Evolutionary conservation across 2,329 filamentous ascomycete genomes (phyloP).

Genomic region (Cryphonectria parasitica): DNA sequence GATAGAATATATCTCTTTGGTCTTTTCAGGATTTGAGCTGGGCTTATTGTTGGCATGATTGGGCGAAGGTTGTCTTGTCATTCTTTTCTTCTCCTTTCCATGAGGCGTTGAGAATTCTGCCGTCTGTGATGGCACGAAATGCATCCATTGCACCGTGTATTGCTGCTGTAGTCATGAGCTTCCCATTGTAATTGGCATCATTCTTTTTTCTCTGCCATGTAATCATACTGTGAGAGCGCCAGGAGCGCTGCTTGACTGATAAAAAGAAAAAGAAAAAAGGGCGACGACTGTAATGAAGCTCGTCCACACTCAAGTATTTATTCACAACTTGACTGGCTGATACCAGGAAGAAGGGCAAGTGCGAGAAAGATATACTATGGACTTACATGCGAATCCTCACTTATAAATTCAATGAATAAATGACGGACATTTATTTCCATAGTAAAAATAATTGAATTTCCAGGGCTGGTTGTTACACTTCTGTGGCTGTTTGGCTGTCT

Average conservation of each 20-base stretch:
- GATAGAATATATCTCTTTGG: not conserved
- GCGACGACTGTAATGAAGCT: not conserved
- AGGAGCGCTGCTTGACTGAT: not conserved
- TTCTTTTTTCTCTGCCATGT: not conserved
- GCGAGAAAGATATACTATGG: too few relatives aligned
- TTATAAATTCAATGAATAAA: not conserved
- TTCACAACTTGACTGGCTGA: not conserved
- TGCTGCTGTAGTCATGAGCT: not conserved
- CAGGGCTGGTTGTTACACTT: too few relatives aligned
- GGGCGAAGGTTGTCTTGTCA: conserved; percentile 18
- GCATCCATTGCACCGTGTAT: conserved; percentile 2
- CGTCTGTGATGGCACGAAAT: conserved; percentile 2
- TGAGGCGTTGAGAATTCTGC: not conserved
- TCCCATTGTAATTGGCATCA: not conserved
- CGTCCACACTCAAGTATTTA: not conserved
- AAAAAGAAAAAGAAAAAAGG: too few relatives aligned
- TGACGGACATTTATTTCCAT: too few relatives aligned
- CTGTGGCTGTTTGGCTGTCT: not conserved
- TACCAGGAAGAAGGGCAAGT: not conserved
- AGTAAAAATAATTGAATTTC: too few relatives aligned
- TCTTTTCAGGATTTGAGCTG: not conserved
- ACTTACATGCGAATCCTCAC: too few relatives aligned
- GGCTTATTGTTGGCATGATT: conserved; percentile 20
- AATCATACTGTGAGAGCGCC: not conserved
- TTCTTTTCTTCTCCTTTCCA: not conserved